Evolutionary conservation across 2,329 filamentous ascomycete species (phyloP).

Genomic region (Colletotrichum trifolii): DNA sequence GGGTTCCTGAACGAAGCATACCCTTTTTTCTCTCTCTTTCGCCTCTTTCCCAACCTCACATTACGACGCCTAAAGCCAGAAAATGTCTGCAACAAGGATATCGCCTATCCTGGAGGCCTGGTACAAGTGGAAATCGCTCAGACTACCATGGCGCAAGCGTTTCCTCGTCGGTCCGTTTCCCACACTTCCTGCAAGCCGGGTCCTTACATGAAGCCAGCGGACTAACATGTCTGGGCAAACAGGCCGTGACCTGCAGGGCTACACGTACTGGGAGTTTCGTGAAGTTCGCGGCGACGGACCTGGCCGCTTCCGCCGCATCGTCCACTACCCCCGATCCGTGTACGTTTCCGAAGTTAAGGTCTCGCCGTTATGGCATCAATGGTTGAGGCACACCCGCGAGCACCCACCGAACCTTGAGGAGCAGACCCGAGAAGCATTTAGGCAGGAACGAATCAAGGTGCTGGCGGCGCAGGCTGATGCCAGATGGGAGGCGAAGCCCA

Average conservation of each 20-base stretch:
- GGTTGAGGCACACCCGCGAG: slow-evolving; percentile 70
- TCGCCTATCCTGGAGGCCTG: slow-evolving; percentile 51
- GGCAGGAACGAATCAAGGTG: slow-evolving; percentile 64
- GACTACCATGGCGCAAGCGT: slow-evolving; percentile 71
- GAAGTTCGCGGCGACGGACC: slow-evolving; percentile 54
- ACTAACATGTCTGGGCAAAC: slow-evolving; percentile 22
- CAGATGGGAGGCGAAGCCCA: slow-evolving; percentile 70
- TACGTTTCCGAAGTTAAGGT: slow-evolving; percentile 68
- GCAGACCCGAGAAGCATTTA: slow-evolving; percentile 63
- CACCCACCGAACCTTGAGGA: slow-evolving; percentile 67
- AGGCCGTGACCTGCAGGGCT: slow-evolving; percentile 74
- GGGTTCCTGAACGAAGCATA: slow-evolving; percentile 23
- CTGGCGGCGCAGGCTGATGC: slow-evolving; percentile 72
- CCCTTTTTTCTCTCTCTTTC: not conserved
- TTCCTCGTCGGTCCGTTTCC: slow-evolving; percentile 67
- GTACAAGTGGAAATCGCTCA: slow-evolving; percentile 71
- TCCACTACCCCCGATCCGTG: slow-evolving; percentile 65
- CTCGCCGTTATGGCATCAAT: slow-evolving; percentile 74
- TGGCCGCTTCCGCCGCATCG: slow-evolving; percentile 69
- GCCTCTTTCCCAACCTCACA: slow-evolving; percentile 5
- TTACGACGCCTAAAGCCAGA: not conserved
- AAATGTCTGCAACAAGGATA: slow-evolving; percentile 34
- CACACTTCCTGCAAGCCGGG: slow-evolving; percentile 1
- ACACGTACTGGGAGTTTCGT: slow-evolving; percentile 77
- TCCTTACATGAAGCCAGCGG: not conserved